A percentile compares a stretch with the other conserved stretches of the same genome.
Conservation (phyloP, 805 yeast species). For the Metschnikowia chrysomelidarum region DNA sequence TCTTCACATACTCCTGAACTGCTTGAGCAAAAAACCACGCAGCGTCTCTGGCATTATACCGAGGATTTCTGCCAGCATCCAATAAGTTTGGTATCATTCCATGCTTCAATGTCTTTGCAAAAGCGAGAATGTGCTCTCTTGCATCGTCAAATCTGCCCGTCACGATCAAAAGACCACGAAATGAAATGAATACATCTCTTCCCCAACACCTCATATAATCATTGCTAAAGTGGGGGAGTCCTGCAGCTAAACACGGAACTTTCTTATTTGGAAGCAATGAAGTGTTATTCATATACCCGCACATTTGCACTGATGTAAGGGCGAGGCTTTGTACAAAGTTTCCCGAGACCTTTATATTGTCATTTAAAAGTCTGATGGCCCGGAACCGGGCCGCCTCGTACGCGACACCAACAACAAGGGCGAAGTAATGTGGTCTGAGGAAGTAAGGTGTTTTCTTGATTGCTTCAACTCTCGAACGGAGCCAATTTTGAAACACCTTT, state of each 20-base stretch:
- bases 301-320: conserved; percentile 83
- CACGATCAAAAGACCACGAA: conserved; percentile 76
- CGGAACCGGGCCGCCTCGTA: conserved; percentile 77
- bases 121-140: conserved; percentile 73
- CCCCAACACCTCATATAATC: conserved; percentile 99
- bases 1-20: conserved; percentile 74
- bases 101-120: conserved; percentile 89
- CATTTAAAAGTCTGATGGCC: conserved; percentile 54
- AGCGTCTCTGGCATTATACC: conserved; percentile 96
- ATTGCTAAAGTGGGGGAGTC: conserved; percentile 88
- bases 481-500: conserved; percentile 63
- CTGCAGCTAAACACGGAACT: conserved; percentile 88
- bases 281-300: conserved; percentile 68
- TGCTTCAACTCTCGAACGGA: conserved; percentile 58
- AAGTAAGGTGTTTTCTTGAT: conserved; percentile 71
- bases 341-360: conserved; percentile 59
- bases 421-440: conserved; percentile 83
- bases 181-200: conserved; percentile 87
- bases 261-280: conserved; percentile 64
- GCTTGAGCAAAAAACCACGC: conserved; percentile 92
- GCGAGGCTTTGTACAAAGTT: conserved; percentile 78
- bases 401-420: conserved; percentile 75
- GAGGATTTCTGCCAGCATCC: conserved; percentile 90
- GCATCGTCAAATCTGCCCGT: conserved; percentile 82
- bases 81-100: conserved; percentile 91